Evolutionary conservation across 768 basidiomycete species (phyloP).

Genomic region (Phlegmacium glaucopus): DNA sequence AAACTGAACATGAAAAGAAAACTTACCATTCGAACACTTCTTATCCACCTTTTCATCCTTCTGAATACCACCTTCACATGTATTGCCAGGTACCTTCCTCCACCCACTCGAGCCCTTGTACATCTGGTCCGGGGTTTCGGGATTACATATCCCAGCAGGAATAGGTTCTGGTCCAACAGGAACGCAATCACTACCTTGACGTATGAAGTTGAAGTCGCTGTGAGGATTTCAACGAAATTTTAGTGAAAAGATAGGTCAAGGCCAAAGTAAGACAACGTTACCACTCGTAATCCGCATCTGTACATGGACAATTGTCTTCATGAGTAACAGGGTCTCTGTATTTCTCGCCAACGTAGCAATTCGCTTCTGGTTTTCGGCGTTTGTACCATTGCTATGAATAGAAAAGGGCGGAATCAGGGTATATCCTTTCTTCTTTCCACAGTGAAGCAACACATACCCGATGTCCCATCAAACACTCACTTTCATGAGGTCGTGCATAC

Average conservation of each 20-base stretch:
- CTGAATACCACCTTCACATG: conserved; percentile 66
- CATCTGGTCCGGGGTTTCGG: conserved; percentile 43
- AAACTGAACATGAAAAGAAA: no score
- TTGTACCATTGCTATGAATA: conserved; percentile 84
- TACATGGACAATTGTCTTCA: conserved; percentile 81
- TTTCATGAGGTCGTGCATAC: conserved; percentile 68
- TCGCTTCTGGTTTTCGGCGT: conserved; percentile 74
- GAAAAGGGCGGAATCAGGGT: not conserved
- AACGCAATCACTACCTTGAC: conserved; percentile 70
- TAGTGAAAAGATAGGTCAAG: not conserved
- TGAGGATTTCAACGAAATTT: conserved; percentile 2
- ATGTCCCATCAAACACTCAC: conserved; percentile 91
- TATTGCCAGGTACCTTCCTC: conserved; percentile 89
- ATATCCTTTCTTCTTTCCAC: not conserved
- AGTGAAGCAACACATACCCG: conserved; percentile 49
- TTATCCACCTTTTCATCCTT: conserved; percentile 74
- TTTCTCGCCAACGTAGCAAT: conserved; percentile 90
- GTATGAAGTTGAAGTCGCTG: conserved; percentile 90
- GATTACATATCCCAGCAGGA: conserved; percentile 67
- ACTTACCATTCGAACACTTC: conserved; percentile 75
- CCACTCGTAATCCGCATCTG: conserved; percentile 94
- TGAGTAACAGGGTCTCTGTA: conserved; percentile 82
- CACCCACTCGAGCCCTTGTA: conserved; percentile 92
- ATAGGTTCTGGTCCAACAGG: conserved; percentile 87
- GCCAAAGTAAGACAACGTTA: conserved; percentile 25